Conservation (phyloP, 2,329 filamentous ascomycete species). For the Ascocoryne sarcoides region DNA sequence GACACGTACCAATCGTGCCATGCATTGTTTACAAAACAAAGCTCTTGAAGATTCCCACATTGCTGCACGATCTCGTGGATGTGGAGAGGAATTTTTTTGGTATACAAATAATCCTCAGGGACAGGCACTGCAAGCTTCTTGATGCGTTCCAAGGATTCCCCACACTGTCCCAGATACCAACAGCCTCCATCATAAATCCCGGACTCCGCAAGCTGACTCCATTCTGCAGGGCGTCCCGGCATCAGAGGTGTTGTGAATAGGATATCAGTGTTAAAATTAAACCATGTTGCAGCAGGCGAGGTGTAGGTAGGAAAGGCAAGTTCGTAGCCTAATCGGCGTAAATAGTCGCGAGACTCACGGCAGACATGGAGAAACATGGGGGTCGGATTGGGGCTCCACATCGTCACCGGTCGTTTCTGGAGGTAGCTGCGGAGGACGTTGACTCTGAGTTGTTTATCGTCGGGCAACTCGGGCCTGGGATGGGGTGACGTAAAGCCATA, state of each 20-base stretch:
- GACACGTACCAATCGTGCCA: too few species aligned
- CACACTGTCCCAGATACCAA: not conserved
- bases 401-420: not conserved
- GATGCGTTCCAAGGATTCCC: not conserved
- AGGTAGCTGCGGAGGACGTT: not conserved
- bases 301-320: not conserved
- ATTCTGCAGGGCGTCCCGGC: not conserved
- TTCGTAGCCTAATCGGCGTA: not conserved
- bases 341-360: not conserved
- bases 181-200: not conserved
- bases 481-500: not conserved
- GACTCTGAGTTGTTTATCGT: not conserved
- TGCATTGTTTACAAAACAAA: too few species aligned
- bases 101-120: not conserved
- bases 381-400: not conserved
- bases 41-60: too few species aligned
- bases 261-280: not conserved
- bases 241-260: not conserved
- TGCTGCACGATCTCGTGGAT: too few species aligned
- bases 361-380: not conserved
- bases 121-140: slow-evolving; percentile 1
- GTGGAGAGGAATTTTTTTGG: too few species aligned
- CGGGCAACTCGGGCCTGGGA: not conserved
- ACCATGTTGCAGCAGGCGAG: not conserved
- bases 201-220: not conserved